A percentile compares a stretch with the other conserved stretches of the same genome.
phyloP scores from a whole-genome alignment of 169 alveolate species.

The Theileria orientalis region DNA sequence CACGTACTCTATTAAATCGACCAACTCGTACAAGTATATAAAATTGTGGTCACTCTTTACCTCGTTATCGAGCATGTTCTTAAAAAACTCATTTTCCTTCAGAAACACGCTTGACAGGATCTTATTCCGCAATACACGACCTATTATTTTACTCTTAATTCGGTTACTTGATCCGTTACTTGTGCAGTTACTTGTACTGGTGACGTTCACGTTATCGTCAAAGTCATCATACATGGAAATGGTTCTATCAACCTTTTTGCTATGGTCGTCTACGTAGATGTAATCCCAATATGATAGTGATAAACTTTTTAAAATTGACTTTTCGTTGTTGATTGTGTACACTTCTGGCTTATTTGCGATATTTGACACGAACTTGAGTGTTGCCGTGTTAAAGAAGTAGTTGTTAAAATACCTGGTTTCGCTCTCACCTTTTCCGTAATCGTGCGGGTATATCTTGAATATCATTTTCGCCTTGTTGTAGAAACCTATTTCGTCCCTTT shows the following conservation, averaged over 20 bases:
- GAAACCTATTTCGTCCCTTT: not conserved
- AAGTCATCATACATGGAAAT: no score
- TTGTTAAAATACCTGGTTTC: not conserved
- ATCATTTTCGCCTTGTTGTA: constrained; percentile 12
- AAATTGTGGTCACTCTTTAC: not conserved
- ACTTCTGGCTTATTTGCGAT: constrained; percentile 16
- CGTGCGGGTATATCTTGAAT: constrained; percentile 9
- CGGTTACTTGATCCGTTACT: not conserved
- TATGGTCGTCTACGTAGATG: constrained; percentile 7
- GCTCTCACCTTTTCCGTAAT: constrained; percentile 2
- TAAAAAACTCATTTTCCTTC: no score
- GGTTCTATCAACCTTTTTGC: no score
- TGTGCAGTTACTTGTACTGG: not conserved
- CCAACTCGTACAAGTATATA: constrained; percentile 37
- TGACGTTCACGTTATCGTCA: no score
- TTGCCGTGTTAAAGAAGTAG: constrained; percentile 35
- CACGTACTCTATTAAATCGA: constrained; percentile 7
- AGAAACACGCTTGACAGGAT: not conserved
- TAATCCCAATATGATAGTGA: constrained; percentile 57
- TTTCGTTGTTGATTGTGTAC: constrained; percentile 9
- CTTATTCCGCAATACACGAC: not conserved
- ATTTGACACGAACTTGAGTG: constrained; percentile 29
- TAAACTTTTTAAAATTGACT: constrained; percentile 26
- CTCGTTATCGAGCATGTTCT: not conserved
- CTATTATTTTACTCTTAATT: not conserved